Conservation (phyloP, 768 basidiomycete genomes). For the Tulasnella sp. region DNA sequence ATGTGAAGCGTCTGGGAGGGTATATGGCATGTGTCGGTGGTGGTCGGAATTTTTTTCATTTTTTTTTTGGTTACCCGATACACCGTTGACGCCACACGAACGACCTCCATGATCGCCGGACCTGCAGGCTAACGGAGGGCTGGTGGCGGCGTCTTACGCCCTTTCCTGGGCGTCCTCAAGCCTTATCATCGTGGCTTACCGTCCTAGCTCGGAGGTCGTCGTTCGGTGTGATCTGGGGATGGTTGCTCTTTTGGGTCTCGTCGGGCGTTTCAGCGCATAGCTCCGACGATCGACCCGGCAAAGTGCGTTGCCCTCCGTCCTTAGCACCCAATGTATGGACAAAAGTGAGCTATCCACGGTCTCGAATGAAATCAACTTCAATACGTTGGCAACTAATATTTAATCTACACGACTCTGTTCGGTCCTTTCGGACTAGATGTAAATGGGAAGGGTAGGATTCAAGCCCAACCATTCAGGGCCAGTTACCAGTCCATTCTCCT, state of each 20-base stretch:
- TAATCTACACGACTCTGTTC: background rate
- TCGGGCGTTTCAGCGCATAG: conserved; percentile 2
- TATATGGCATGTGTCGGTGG: background rate
- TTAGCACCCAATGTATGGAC: background rate
- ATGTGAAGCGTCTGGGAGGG: background rate
- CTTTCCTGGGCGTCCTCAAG: background rate
- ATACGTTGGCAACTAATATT: background rate
- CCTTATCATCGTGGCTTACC: background rate
- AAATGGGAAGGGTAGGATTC: conserved; percentile 79
- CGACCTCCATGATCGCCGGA: conserved; percentile 4
- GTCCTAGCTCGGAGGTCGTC: background rate
- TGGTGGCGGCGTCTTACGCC: background rate
- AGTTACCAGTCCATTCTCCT: conserved; percentile 41
- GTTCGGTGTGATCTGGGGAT: background rate
- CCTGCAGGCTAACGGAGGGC: conserved; percentile 4
- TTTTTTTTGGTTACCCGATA: background rate
- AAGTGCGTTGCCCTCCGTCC: background rate
- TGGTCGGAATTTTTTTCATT: background rate
- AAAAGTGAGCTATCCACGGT: background rate
- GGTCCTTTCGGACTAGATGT: conserved; percentile 52
- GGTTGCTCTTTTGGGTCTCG: background rate
- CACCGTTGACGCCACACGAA: conserved; percentile 4
- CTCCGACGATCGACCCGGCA: background rate
- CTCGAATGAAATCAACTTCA: background rate
- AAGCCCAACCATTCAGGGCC: conserved; percentile 74